Evolutionary conservation across 495 filamentous ascomycete genomes (phyloP), one percentile per base, ranked within the genome.

Genomic region (Trichoderma gamsii): DNA sequence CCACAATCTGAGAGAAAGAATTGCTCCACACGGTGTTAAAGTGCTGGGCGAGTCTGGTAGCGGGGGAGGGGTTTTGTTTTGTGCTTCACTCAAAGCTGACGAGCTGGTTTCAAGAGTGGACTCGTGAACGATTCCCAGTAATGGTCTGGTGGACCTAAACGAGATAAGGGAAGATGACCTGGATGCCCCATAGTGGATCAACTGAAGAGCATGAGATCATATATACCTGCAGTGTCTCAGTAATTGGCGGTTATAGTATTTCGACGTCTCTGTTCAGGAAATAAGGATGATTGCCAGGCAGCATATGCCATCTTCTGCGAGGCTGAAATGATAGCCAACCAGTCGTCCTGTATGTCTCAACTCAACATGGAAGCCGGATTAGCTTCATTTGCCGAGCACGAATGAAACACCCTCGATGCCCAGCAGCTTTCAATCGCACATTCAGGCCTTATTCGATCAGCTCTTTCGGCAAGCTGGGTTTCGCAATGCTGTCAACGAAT

Each of bases 1-100:
- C 56, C 56, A 61, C 56, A 61, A 32, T 16, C 8, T 61, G 56
- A 61, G 29, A 25, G 15, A n/a, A 61, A 29, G 56, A 29, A 61
- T 29, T 61, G 56, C 56, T 61, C 56, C 56, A 61, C 56, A 61
- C 56, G 56, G 56, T 61, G 56, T 61, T 15, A 61, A 61, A 61
- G 56, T 61, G 56, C n/a, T n/a, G 21, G n/a, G 21, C 16, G 21
- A 23, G 6, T 61, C 56, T 61, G 56, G 56, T 25, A 12, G 51
- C 16, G 56, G 23, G 56, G 56, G 56, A 61, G 56, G 56, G 56
- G 56, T 61, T 61, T 32, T 18, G 18, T 32, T 21, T 35, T 61
- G 49, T 61, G 56, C 56, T 32, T 61, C 56, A 18, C 56, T 61
- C 16, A 32, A 29, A 32, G 27, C 56, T 61, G 56, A 61, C 56